These are phyloP conservation scores for Neoscytalidium dimidiatum DNA, from an alignment of 2,329 filamentous ascomycete species.

Conservation along the genomic window DNA sequence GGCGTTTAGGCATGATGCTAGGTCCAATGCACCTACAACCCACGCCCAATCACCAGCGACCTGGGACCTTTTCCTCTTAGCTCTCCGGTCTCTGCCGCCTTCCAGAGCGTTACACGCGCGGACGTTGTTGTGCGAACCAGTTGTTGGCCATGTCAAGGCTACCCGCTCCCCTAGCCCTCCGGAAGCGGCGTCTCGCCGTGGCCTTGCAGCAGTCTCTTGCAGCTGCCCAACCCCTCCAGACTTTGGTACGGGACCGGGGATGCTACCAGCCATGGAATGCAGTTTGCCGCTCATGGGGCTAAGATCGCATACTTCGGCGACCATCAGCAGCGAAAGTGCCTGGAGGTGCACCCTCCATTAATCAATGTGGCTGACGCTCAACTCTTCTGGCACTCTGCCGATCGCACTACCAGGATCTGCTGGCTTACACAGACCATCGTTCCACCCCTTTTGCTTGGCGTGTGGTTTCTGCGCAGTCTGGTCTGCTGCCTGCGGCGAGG, in stretches of 20 bases:
- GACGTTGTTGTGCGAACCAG: constrained; percentile 18
- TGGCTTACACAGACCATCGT: constrained; percentile 7
- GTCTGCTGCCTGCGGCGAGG: background rate
- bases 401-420: constrained; percentile 17
- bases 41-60: background rate
- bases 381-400: constrained; percentile 2
- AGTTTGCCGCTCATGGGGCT: background rate
- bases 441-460: constrained; percentile 6
- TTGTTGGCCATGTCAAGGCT: background rate
- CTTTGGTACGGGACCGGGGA: constrained; percentile 4
- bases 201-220: constrained; percentile 14
- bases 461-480: background rate
- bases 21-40: background rate
- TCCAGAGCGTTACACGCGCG: constrained; percentile 18
- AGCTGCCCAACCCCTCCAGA: background rate
- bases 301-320: constrained; percentile 2
- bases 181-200: background rate
- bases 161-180: background rate
- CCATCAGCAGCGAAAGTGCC: background rate
- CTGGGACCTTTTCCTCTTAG: background rate
- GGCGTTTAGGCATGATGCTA: constrained; percentile 1
- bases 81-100: constrained; percentile 10
- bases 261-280: constrained; percentile 5
- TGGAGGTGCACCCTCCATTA: background rate
- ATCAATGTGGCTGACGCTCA: constrained; percentile 16